Conservation (phyloP, 352 stramenopile genomes). For the Phytophthora pluvialis region DNA sequence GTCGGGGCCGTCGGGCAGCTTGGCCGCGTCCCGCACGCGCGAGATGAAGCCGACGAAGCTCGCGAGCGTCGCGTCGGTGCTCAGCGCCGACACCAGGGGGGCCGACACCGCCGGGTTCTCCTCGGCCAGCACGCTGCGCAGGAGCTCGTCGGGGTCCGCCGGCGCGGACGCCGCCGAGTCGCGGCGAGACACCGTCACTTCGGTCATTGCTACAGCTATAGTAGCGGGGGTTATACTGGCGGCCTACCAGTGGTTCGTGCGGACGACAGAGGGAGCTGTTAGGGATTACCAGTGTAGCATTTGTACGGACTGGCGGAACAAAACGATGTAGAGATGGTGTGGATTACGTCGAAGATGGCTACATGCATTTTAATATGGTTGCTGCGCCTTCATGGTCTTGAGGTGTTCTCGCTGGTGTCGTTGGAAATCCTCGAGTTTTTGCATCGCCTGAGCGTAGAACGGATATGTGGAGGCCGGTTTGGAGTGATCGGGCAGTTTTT, state of each 20-base stretch:
- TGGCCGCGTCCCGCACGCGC: slow-evolving; percentile 41
- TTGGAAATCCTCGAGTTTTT: slow-evolving; percentile 55
- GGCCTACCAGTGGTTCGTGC: slow-evolving; percentile 11
- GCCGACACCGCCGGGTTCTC: slow-evolving; percentile 60
- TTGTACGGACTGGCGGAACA: neutral
- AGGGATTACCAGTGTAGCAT: neutral
- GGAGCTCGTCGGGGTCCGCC: slow-evolving; percentile 39
- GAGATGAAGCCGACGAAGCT: slow-evolving; percentile 73
- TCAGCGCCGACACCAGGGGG: slow-evolving; percentile 67
- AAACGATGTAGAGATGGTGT: slow-evolving; percentile 15
- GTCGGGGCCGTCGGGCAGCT: slow-evolving; percentile 53
- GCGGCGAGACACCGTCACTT: slow-evolving; percentile 45
- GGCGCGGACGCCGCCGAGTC: slow-evolving; percentile 27
- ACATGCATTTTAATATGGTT: neutral
- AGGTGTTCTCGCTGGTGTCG: slow-evolving; percentile 57
- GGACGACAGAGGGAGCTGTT: slow-evolving; percentile 7
- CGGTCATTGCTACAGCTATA: slow-evolving; percentile 25
- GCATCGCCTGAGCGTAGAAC: slow-evolving; percentile 51
- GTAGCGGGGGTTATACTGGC: slow-evolving; percentile 10
- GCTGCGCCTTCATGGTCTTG: slow-evolving; percentile 21
- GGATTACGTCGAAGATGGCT: neutral
- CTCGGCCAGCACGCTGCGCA: slow-evolving; percentile 56
- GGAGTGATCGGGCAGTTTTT: slow-evolving; percentile 49
- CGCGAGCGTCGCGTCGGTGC: slow-evolving; percentile 62
- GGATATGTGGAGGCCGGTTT: slow-evolving; percentile 36